A percentile compares a stretch with the other conserved stretches of the same genome.
Evolutionary conservation across 352 stramenopile genomes (phyloP).

Genomic region (Phytophthora syringae): DNA sequence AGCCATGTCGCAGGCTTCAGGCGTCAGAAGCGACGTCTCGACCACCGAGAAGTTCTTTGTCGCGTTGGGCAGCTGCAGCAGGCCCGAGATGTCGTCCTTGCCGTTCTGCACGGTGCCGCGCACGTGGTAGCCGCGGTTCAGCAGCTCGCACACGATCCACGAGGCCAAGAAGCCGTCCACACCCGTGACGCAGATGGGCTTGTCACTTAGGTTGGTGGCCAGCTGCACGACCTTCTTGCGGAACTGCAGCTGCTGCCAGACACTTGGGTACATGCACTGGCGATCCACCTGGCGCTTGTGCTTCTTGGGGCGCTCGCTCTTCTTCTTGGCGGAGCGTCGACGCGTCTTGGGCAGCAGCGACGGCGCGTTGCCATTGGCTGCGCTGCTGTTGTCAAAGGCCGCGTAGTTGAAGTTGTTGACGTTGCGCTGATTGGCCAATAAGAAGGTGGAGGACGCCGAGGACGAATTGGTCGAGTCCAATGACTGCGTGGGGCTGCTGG

Average conservation of each 20-base stretch:
- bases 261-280: constrained; percentile 76
- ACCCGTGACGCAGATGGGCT: constrained; percentile 87
- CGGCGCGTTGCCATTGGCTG: constrained; percentile 4
- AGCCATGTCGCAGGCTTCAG: constrained; percentile 86
- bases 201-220: constrained; percentile 72
- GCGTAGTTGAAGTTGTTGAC: constrained; percentile 30
- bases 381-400: constrained; percentile 7
- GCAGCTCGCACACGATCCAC: constrained; percentile 86
- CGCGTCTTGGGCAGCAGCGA: constrained; percentile 30
- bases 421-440: constrained; percentile 21
- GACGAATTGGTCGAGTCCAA: constrained; percentile 50
- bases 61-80: constrained; percentile 72
- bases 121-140: constrained; percentile 80
- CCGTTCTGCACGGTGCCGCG: constrained; percentile 88
- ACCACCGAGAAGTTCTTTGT: constrained; percentile 87
- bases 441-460: constrained; percentile 37
- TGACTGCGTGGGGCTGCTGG: constrained; percentile 34
- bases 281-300: constrained; percentile 42
- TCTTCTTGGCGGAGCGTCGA: constrained; percentile 39
- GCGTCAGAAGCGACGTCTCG: constrained; percentile 87
- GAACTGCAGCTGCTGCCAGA: constrained; percentile 86
- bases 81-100: constrained; percentile 84
- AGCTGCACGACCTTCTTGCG: constrained; percentile 85
- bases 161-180: constrained; percentile 87
- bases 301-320: constrained; percentile 33